phyloP scores from a whole-genome alignment of 1,284 basidiomycete genomes.

The Cutaneotrichosporon mucoides region DNA sequence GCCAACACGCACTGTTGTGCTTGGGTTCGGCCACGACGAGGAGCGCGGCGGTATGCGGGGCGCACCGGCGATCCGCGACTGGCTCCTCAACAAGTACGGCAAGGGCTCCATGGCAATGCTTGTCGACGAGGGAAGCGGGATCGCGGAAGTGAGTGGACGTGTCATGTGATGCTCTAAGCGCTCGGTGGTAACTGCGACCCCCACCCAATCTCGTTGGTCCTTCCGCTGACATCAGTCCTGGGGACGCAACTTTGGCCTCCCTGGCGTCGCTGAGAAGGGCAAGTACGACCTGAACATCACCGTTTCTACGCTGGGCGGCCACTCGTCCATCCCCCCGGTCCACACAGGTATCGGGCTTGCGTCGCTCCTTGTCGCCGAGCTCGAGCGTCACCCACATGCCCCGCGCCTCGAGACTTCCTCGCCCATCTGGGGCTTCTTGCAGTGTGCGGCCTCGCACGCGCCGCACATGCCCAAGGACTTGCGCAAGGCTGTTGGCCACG shows the following conservation, averaged over 20 bases:
- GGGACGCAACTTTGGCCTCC: slow-evolving; percentile 37
- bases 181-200: no score
- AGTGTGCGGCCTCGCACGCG: slow-evolving; percentile 49
- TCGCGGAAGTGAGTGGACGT: slow-evolving; percentile 20
- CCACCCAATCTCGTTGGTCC: no score
- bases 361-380: slow-evolving; percentile 40
- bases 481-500: slow-evolving; percentile 27
- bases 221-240: slow-evolving; percentile 40
- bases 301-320: slow-evolving; percentile 46
- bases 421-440: slow-evolving; percentile 37
- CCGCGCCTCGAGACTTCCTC: slow-evolving; percentile 27
- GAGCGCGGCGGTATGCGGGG: slow-evolving; percentile 38
- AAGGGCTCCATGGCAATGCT: slow-evolving; percentile 44
- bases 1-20: slow-evolving; percentile 44
- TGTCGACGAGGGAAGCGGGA: slow-evolving; percentile 46
- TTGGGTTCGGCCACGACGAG: slow-evolving; percentile 45
- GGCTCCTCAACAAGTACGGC: slow-evolving; percentile 45
- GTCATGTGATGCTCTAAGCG: no score
- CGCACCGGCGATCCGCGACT: slow-evolving; percentile 41
- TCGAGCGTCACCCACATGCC: slow-evolving; percentile 49
- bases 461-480: slow-evolving; percentile 39
- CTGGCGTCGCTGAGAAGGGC: slow-evolving; percentile 44
- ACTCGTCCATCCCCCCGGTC: slow-evolving; percentile 50
- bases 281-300: slow-evolving; percentile 39
- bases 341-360: slow-evolving; percentile 53